phyloP scores from a whole-genome alignment of 371 early-diverging fungal species.

The Zancudomyces culisetae region DNA sequence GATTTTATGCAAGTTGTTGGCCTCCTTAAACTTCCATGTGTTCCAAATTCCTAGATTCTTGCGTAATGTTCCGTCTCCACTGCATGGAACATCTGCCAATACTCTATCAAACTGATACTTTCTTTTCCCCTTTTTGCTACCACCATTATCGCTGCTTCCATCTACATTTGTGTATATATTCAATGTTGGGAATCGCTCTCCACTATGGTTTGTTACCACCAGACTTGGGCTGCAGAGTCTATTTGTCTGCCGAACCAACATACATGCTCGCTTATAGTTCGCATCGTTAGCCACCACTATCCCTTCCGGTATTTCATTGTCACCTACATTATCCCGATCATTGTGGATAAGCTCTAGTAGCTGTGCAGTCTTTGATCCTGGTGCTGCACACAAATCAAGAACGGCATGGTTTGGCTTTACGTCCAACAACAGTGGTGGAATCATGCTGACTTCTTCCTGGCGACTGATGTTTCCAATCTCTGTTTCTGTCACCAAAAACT shows the following conservation, averaged over 20 bases:
- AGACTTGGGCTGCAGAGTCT: conserved; percentile 78
- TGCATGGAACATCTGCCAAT: conserved; percentile 96
- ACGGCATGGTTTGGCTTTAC: conserved; percentile 80
- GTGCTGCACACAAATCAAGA: conserved; percentile 85
- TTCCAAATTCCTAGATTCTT: conserved; percentile 89
- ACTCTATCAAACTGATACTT: conserved; percentile 68
- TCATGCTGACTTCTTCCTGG: conserved; percentile 98
- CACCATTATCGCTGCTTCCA: conserved; percentile 7
- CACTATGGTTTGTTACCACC: conserved; percentile 94
- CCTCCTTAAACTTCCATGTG: conserved; percentile 60
- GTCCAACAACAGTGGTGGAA: conserved; percentile 87
- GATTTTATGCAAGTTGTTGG: conserved; percentile 61
- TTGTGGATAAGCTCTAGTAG: conserved; percentile 81
- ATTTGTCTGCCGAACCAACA: conserved; percentile 90
- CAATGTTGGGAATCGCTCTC: conserved; percentile 81
- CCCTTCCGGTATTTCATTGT: conserved; percentile 37
- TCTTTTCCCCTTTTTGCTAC: neutral
- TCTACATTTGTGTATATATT: too few relatives aligned
- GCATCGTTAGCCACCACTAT: conserved; percentile 96
- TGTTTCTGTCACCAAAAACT: conserved; percentile 84
- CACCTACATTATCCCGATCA: conserved; percentile 13
- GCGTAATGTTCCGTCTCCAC: conserved; percentile 97
- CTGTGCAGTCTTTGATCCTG: conserved; percentile 81
- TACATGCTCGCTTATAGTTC: conserved; percentile 72
- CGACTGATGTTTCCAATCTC: conserved; percentile 91